Base-by-base conservation (phyloP, 495 filamentous ascomycete species). In the Trichoderma gamsii region DNA sequence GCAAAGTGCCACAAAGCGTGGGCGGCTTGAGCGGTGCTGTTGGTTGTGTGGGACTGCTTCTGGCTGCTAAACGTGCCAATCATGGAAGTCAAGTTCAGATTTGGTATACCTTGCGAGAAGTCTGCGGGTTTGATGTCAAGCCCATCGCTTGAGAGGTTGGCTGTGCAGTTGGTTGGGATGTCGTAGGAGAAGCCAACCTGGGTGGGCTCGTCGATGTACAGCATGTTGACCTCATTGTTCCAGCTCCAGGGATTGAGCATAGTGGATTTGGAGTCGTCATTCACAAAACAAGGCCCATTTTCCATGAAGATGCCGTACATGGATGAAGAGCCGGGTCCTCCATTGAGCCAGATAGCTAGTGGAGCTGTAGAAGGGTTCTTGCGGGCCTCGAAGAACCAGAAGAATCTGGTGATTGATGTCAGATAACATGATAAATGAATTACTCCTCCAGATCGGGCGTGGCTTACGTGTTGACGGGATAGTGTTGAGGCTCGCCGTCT, bases 351-450 rank as follows among this genome's bases (percentile, higher is more conserved):
- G 73, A 91, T 86, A 2, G 87, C 86, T 35, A 90, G 76, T 27
- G 85, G 84, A 4, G 84, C 82, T 46, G 85, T 85, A 46, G 79
- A 69, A 21, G 85, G 80, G 63, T 83, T 82, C 38, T 86, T 80
- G 41, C 87, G 79, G 0, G 87, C 85, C 70, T 86, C 88, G 69
- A 92, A 84, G 72, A 90, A 92, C 89, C 89, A 91, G 73, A 90
- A 91, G 70, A 89, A 90, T 6, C 84, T 88, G n/a, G 16, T 1
- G 16, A 8, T 18, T 23, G 1, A 23, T 32, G 56, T 18, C 1
- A 63, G 3, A 25, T 21, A 6, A 4, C 35, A 0, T 5, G 7
- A 7, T 38, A 5, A 38, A 38, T 0, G 3, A 38, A 38, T 38
- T 38, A 6, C 35, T 7, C 3, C 8, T 38, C 4, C 7, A 35